Conservation (phyloP, 2,329 filamentous ascomycete genomes). For the Fusarium verrucosum region DNA sequence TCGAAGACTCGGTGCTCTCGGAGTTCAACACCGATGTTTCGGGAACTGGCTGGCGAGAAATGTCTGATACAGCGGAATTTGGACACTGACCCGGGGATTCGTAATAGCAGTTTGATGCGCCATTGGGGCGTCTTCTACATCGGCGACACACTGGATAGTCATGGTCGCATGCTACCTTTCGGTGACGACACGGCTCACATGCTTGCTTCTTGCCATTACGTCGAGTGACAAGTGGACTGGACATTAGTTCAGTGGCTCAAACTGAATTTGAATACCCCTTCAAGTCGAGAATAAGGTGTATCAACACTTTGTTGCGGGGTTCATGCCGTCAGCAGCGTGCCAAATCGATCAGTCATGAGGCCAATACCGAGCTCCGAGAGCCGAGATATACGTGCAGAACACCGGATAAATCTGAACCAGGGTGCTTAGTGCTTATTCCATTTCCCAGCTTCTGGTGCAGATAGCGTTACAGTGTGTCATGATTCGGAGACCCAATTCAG, state of each 20-base stretch:
- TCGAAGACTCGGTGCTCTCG: not conserved
- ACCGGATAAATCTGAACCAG: not conserved
- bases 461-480: too few species aligned
- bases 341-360: too few species aligned
- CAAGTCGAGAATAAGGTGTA: not conserved
- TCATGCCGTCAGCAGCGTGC: not conserved
- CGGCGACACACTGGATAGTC: not conserved
- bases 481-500: too few species aligned
- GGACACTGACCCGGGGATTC: not conserved
- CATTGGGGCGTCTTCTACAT: not conserved
- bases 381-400: not conserved
- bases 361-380: not conserved
- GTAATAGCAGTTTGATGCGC: not conserved
- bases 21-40: not conserved
- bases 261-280: too few species aligned
- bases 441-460: not conserved
- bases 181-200: not conserved
- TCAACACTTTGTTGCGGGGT: not conserved
- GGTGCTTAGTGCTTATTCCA: not conserved
- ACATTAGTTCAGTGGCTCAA: not conserved
- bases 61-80: fast-evolving
- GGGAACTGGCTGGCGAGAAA: not conserved
- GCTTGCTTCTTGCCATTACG: constrained; percentile 2
- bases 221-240: not conserved
- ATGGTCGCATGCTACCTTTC: constrained; percentile 2